These are phyloP conservation scores for Aureobasidium mangrovei DNA, from an alignment of 2,329 filamentous ascomycete genomes.

Conservation along the genomic window DNA sequence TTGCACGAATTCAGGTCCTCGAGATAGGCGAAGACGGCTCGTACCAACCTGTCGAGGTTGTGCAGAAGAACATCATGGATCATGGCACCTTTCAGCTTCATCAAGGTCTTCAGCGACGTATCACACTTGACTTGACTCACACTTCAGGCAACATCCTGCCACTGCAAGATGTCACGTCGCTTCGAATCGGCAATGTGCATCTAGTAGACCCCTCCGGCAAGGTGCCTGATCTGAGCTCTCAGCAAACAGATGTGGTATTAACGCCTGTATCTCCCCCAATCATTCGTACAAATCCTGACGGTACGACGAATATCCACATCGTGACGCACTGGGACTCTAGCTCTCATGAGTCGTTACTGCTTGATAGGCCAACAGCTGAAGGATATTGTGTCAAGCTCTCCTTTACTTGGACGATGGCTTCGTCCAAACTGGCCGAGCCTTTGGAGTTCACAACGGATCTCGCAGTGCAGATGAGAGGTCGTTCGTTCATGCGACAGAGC, in stretches of 20 bases:
- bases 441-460: slow-evolving; percentile 80
- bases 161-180: slow-evolving; percentile 72
- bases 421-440: slow-evolving; percentile 73
- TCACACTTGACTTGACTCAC: slow-evolving; percentile 82
- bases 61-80: slow-evolving; percentile 76
- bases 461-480: slow-evolving; percentile 72
- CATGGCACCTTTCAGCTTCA: slow-evolving; percentile 90
- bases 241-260: slow-evolving; percentile 64
- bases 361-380: slow-evolving; percentile 90
- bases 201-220: slow-evolving; percentile 80
- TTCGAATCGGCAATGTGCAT: slow-evolving; percentile 73
- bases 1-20: slow-evolving; percentile 77
- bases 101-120: slow-evolving; percentile 82
- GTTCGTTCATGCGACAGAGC: slow-evolving; percentile 74
- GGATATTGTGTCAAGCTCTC: slow-evolving; percentile 86
- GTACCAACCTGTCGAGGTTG: slow-evolving; percentile 86
- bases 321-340: slow-evolving; percentile 97
- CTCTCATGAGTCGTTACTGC: slow-evolving; percentile 77
- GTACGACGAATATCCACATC: slow-evolving; percentile 76
- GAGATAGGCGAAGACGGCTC: slow-evolving; percentile 87
- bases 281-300: slow-evolving; percentile 79
- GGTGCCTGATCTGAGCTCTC: slow-evolving; percentile 65
- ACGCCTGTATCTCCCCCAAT: slow-evolving; percentile 69
- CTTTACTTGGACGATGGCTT: slow-evolving; percentile 76
- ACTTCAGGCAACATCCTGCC: slow-evolving; percentile 80